phyloP scores from a whole-genome alignment of 768 basidiomycete species.

The Crepidotus variabilis region DNA sequence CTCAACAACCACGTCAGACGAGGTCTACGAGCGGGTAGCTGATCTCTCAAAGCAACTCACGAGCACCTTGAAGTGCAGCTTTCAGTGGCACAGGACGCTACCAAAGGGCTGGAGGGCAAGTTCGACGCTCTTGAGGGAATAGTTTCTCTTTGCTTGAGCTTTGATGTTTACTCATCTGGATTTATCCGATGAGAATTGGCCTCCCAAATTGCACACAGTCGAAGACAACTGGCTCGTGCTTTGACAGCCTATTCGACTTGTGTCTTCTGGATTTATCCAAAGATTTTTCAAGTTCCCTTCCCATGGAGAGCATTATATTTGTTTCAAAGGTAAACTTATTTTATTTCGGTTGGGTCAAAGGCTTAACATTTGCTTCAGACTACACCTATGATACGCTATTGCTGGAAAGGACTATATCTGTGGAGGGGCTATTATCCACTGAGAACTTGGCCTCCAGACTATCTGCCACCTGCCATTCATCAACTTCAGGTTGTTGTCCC shows the following conservation, averaged over 20 bases:
- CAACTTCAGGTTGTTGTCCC: too few relatives aligned
- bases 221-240: background rate
- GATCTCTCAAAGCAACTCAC: too few relatives aligned
- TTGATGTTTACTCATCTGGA: background rate
- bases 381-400: too few relatives aligned
- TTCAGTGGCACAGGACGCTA: background rate
- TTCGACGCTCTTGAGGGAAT: background rate
- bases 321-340: background rate
- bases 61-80: background rate
- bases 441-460: background rate
- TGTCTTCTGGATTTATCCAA: background rate
- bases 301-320: background rate
- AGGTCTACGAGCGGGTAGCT: too few relatives aligned
- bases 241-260: background rate
- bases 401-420: too few relatives aligned
- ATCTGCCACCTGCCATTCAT: background rate
- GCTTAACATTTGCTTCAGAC: too few relatives aligned
- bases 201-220: background rate
- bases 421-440: too few relatives aligned
- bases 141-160: background rate
- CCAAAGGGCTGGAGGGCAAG: background rate
- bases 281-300: background rate
- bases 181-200: background rate
- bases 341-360: too few relatives aligned
- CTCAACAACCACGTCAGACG: too few relatives aligned